A percentile compares a stretch with the other conserved stretches of the same genome.
Evolutionary conservation across 352 stramenopile genomes (phyloP).

Genomic region (Lagenidium sp.): DNA sequence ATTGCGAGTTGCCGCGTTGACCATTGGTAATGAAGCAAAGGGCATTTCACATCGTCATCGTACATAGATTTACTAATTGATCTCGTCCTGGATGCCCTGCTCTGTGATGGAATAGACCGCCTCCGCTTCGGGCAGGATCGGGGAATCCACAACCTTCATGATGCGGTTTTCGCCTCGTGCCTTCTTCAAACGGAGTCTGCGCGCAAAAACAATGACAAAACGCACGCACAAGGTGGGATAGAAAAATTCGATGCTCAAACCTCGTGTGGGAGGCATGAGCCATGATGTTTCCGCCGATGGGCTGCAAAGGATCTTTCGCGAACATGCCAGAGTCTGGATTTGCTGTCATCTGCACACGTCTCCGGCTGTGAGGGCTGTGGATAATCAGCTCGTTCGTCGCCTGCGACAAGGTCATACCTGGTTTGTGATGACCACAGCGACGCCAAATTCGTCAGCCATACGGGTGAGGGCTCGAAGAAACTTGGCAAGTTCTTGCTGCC

Average conservation of each 20-base stretch:
- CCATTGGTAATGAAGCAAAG: too few species aligned
- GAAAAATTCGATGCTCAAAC: too few species aligned
- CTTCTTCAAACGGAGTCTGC: conserved; percentile 91
- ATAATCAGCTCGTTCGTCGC: neutral
- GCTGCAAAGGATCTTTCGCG: conserved; percentile 83
- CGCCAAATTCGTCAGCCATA: conserved; percentile 99
- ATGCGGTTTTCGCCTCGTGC: conserved; percentile 97
- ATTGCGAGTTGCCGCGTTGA: too few species aligned
- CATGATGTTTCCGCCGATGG: conserved; percentile 90
- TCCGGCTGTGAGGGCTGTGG: neutral
- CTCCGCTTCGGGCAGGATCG: conserved; percentile 96
- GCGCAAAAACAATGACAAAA: neutral
- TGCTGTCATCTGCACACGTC: conserved; percentile 61
- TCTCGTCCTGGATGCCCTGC: conserved; percentile 90
- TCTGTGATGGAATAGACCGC: conserved; percentile 97
- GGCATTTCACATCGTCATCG: too few species aligned
- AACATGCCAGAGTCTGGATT: conserved; percentile 89
- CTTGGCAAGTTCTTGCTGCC: conserved; percentile 85
- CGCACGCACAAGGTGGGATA: too few species aligned
- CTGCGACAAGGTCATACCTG: conserved; percentile 28
- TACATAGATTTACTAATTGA: conserved; percentile 41
- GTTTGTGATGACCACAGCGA: conserved; percentile 90
- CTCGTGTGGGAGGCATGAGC: conserved; percentile 74
- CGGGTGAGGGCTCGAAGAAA: conserved; percentile 96
- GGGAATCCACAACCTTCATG: conserved; percentile 96